These are phyloP conservation scores for Termitomyces sp. DNA, from an alignment of 768 basidiomycete genomes.

Conservation along the genomic window DNA sequence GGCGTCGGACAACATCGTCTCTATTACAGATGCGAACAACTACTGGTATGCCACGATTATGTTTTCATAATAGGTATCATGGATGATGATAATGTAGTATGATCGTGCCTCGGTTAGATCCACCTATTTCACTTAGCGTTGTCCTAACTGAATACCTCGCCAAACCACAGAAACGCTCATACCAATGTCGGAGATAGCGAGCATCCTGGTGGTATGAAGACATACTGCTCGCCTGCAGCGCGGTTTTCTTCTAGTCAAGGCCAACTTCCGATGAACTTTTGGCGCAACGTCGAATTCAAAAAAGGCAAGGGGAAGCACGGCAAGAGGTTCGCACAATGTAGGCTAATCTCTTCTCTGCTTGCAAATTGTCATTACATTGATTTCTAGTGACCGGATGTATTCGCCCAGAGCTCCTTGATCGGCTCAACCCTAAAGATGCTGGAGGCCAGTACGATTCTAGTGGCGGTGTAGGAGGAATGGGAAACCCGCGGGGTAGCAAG, in stretches of 20 bases:
- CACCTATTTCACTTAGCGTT: background rate
- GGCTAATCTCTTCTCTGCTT: slow-evolving; percentile 11
- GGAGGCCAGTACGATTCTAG: slow-evolving; percentile 60
- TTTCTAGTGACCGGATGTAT: slow-evolving; percentile 53
- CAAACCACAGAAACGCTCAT: slow-evolving; percentile 30
- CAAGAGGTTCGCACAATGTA: slow-evolving; percentile 40
- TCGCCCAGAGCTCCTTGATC: slow-evolving; percentile 31
- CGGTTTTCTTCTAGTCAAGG: slow-evolving; percentile 36
- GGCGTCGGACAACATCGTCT: slow-evolving; percentile 46
- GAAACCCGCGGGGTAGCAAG: slow-evolving; percentile 46
- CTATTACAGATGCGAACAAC: slow-evolving; percentile 33
- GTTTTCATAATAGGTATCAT: background rate
- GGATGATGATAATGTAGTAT: slow-evolving; percentile 24
- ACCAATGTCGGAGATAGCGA: slow-evolving; percentile 52
- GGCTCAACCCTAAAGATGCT: slow-evolving; percentile 40
- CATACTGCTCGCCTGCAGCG: slow-evolving; percentile 45
- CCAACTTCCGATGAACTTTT: slow-evolving; percentile 39
- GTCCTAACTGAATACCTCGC: background rate
- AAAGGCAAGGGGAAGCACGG: slow-evolving; percentile 36
- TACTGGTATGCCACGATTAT: slow-evolving; percentile 35
- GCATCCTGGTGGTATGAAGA: slow-evolving; percentile 48
- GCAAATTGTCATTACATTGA: background rate
- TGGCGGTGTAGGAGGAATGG: slow-evolving; percentile 43
- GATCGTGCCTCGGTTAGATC: slow-evolving; percentile 39
- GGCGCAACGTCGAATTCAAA: slow-evolving; percentile 44